phyloP scores from a whole-genome alignment of 2,329 filamentous ascomycete species.

The Apiospora aurea region DNA sequence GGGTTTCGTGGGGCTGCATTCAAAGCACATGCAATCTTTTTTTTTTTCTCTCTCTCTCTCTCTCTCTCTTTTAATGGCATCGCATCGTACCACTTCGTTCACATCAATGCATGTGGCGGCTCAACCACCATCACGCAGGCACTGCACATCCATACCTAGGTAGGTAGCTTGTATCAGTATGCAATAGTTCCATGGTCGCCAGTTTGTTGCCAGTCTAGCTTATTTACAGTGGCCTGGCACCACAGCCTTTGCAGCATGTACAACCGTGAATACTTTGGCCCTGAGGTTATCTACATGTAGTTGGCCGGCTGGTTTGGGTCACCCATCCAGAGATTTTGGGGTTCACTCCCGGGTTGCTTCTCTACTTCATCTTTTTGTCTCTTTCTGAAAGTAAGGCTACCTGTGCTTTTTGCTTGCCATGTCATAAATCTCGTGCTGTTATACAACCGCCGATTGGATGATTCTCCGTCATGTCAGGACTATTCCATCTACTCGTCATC shows the following conservation, averaged over 20 bases:
- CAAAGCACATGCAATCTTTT: not conserved
- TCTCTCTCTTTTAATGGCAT: not conserved
- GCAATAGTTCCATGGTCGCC: too few relatives aligned
- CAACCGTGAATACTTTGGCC: not conserved
- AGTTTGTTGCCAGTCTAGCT: too few relatives aligned
- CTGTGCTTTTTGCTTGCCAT: slow-evolving; percentile 11
- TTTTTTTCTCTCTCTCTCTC: not conserved
- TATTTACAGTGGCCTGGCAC: too few relatives aligned
- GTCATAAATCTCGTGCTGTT: slow-evolving; percentile 17
- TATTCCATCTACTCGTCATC: slow-evolving; percentile 41
- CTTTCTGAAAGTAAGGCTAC: not conserved
- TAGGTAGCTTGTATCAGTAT: too few relatives aligned
- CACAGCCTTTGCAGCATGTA: not conserved
- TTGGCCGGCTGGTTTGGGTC: not conserved
- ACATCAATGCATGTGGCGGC: not conserved
- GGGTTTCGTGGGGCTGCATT: slow-evolving; percentile 17
- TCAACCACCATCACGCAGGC: not conserved
- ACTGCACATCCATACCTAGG: not conserved
- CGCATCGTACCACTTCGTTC: not conserved
- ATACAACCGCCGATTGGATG: not conserved
- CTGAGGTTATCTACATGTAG: not conserved
- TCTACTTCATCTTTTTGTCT: not conserved
- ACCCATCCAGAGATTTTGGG: not conserved
- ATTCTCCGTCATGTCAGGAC: not conserved
- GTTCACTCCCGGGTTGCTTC: not conserved